Conservation (phyloP, 2,329 filamentous ascomycete genomes). For the Ascocoryne sarcoides region DNA sequence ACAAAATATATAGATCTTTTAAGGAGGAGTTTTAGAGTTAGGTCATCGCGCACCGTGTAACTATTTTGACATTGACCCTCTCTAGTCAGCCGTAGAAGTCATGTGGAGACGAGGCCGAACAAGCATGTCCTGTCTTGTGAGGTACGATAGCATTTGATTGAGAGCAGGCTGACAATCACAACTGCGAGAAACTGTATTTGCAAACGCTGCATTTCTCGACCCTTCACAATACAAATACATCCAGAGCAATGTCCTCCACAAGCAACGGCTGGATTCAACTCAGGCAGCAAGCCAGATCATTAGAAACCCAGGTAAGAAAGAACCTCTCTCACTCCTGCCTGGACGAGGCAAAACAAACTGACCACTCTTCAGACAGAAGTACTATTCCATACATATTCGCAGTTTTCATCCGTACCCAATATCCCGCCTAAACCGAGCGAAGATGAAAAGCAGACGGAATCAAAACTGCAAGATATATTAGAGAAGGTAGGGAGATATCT, state of each 20-base stretch:
- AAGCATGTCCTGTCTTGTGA: no score
- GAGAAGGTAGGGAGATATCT: conserved; percentile 58
- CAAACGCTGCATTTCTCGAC: no score
- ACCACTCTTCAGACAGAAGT: conserved; percentile 61
- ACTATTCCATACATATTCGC: conserved; percentile 77
- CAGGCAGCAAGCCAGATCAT: conserved; percentile 78
- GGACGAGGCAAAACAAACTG: conserved; percentile 9
- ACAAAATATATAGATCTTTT: no score
- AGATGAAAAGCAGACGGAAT: conserved; percentile 72
- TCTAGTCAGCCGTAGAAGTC: no score
- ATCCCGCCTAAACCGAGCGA: conserved; percentile 77
- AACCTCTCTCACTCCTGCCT: no score
- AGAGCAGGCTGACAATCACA: neutral
- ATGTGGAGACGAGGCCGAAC: no score
- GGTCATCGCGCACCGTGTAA: no score
- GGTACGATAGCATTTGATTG: no score
- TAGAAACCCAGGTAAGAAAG: conserved; percentile 80
- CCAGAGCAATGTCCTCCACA: conserved; percentile 28
- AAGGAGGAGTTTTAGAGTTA: no score
- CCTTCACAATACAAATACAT: no score
- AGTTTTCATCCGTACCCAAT: conserved; percentile 73
- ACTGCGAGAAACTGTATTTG: no score
- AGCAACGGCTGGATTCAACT: conserved; percentile 76
- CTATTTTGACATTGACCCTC: no score
- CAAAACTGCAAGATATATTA: conserved; percentile 74